Evolutionary conservation across 495 filamentous ascomycete genomes (phyloP), one percentile per base, ranked within the genome.

Genomic region (Podospora tetraspora): DNA sequence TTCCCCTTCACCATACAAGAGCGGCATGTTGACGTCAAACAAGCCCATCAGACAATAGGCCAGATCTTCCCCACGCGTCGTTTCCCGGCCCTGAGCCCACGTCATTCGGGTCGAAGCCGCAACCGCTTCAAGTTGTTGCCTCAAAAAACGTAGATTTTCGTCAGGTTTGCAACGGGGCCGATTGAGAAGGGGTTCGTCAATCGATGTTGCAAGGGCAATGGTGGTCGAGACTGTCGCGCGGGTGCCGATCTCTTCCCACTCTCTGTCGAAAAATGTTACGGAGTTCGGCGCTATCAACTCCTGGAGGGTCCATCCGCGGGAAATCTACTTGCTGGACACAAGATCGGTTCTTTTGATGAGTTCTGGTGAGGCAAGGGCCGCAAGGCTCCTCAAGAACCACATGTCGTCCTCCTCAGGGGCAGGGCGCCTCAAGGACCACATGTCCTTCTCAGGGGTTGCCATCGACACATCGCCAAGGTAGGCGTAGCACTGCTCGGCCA

Each of bases 41-140:
- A 73, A 57, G 0, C 71, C 71, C 57, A 73, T 27, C 2, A 73
- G 66, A 10, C 37, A 73, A 56, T 73, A 73, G 19, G 66, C 71
- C 1, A 59, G 13, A 65, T 72, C 70, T n/a, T 72, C 70, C 2
- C 19, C 30, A 1, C 70, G 59, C 1, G 71, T 68, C 5, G 71
- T 70, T 13, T 57, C 16, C 23, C 71, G 23, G 16, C 5, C 3
- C 1, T 61, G 23, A 2, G 62, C 68, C 71, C 71, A 72, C 3
- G 43, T 66, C 61, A 72, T 65, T 43, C 37, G 16, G 16, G 37
- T 43, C 0, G 37, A 43, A 2, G 1, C 37, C 1, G 13, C 13
- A 1, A 43, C 7, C 3, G 16, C 4, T 3, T 16, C 13, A 19
- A 43, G 37, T 1, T 19, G 4, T 43, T 19, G 34, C 3, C 3